These are phyloP conservation scores for Carex sylvatica DNA, from an alignment of 202 grass and related monocot genomes.

Conservation along the genomic window DNA sequence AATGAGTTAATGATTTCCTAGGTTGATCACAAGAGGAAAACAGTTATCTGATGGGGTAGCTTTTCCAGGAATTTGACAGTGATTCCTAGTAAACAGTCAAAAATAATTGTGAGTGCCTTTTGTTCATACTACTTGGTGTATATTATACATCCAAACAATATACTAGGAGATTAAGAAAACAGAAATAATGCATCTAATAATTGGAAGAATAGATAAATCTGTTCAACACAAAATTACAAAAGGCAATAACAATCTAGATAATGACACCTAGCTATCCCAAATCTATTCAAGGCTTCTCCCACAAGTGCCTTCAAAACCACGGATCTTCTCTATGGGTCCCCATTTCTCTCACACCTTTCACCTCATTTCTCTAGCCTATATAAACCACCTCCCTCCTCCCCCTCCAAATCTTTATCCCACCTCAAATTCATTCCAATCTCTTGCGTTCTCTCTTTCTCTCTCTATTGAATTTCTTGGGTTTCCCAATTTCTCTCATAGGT, in stretches of 20 bases:
- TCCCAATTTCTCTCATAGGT: background rate
- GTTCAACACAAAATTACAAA: background rate
- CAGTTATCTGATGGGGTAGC: background rate
- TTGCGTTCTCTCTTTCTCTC: background rate
- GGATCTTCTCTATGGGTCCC: conserved; percentile 35
- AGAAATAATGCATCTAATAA: background rate
- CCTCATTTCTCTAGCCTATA: background rate
- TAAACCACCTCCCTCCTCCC: background rate
- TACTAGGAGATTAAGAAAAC: background rate
- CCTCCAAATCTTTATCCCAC: conserved; percentile 15
- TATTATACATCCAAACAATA: background rate
- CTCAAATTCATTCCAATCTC: background rate
- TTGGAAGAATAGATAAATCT: conserved; percentile 4
- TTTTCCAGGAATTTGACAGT: background rate
- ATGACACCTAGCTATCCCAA: conserved; percentile 19
- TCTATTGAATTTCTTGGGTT: conserved; percentile 9
- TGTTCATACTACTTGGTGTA: background rate
- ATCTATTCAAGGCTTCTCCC: conserved; percentile 27
- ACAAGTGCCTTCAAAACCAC: conserved; percentile 41
- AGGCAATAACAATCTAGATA: conserved; percentile 24
- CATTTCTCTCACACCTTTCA: background rate
- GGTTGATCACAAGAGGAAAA: too few species aligned
- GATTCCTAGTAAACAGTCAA: background rate
- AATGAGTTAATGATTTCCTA: background rate
- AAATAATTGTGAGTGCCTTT: background rate